Percentiles rank a stretch among this genome's conserved stretches.
These are phyloP conservation scores for Strobilomyces dryophilus DNA, from an alignment of 768 basidiomycete genomes.

Conservation along the genomic window DNA sequence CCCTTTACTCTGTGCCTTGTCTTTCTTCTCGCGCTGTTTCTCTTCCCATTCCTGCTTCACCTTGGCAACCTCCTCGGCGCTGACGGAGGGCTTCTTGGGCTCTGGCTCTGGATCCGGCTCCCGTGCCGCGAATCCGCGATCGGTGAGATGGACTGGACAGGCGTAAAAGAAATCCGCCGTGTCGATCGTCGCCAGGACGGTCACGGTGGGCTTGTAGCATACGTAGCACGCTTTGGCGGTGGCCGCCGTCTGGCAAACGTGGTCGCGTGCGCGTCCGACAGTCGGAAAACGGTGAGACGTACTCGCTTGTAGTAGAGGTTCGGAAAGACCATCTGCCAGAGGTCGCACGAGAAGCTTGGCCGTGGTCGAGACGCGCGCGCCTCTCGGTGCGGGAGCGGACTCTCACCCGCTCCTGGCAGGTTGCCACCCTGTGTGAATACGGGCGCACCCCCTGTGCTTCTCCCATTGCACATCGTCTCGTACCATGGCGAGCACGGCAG, in stretches of 20 bases:
- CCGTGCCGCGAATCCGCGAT: slow-evolving; percentile 67
- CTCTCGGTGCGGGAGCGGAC: too few species aligned
- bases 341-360: too few species aligned
- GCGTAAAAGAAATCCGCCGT: slow-evolving; percentile 84
- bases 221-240: slow-evolving; percentile 76
- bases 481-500: slow-evolving; percentile 68
- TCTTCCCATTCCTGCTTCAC: slow-evolving; percentile 81
- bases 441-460: slow-evolving; percentile 8
- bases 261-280: background rate
- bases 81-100: slow-evolving; percentile 32
- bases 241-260: slow-evolving; percentile 55
- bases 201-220: slow-evolving; percentile 76
- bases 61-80: slow-evolving; percentile 71
- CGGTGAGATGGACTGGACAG: slow-evolving; percentile 76
- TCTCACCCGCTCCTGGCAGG: too few species aligned
- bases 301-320: slow-evolving; percentile 92
- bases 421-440: background rate
- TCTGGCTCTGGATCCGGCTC: slow-evolving; percentile 42
- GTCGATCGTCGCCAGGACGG: slow-evolving; percentile 80
- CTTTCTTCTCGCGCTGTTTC: slow-evolving; percentile 57
- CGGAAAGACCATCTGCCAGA: slow-evolving; percentile 44
- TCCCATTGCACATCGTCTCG: slow-evolving; percentile 22
- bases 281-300: slow-evolving; percentile 27
- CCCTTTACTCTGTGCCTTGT: slow-evolving; percentile 48
- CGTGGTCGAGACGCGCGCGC: too few species aligned